Evolutionary conservation across 2,329 filamentous ascomycete genomes (phyloP).

Genomic region (Pyrenochaeta sp.): DNA sequence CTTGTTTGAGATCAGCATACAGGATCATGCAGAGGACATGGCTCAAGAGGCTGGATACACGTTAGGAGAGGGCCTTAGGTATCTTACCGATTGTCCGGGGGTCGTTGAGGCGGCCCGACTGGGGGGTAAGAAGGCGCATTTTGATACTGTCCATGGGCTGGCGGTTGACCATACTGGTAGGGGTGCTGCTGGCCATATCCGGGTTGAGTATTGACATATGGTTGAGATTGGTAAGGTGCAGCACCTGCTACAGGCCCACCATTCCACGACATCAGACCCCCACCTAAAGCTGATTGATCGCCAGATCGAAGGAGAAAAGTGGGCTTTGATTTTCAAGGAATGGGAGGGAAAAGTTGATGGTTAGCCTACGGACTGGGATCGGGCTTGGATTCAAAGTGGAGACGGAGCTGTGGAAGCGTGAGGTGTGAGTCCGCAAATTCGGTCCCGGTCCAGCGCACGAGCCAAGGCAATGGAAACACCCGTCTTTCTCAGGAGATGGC

Average conservation of each 20-base stretch:
- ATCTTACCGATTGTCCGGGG: constrained; percentile 46
- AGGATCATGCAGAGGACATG: not conserved
- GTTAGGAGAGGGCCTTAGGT: constrained; percentile 2
- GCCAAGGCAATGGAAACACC: constrained; percentile 26
- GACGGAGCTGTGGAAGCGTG: constrained; percentile 22
- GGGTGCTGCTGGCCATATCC: constrained; percentile 37
- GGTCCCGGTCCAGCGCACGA: constrained; percentile 38
- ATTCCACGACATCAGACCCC: constrained; percentile 47
- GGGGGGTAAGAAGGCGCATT: constrained; percentile 33
- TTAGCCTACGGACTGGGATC: constrained; percentile 4
- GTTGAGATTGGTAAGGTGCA: constrained; percentile 44
- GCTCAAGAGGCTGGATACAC: not conserved
- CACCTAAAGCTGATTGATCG: constrained; percentile 3
- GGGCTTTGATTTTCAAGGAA: not conserved
- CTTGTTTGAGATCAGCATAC: constrained; percentile 32
- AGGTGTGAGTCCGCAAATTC: constrained; percentile 34
- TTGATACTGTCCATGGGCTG: constrained; percentile 42
- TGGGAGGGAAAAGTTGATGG: constrained; percentile 9
- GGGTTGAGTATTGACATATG: constrained; percentile 37
- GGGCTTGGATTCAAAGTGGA: not conserved
- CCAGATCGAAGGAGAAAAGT: constrained; percentile 1
- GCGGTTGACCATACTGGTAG: constrained; percentile 44
- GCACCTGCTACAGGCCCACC: constrained; percentile 43
- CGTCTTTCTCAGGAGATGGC: constrained; percentile 11
- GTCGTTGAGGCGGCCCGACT: constrained; percentile 29